These are phyloP conservation scores for Aspergillus novoparasiticus DNA, from an alignment of 2,329 filamentous ascomycete genomes.

Conservation along the genomic window DNA sequence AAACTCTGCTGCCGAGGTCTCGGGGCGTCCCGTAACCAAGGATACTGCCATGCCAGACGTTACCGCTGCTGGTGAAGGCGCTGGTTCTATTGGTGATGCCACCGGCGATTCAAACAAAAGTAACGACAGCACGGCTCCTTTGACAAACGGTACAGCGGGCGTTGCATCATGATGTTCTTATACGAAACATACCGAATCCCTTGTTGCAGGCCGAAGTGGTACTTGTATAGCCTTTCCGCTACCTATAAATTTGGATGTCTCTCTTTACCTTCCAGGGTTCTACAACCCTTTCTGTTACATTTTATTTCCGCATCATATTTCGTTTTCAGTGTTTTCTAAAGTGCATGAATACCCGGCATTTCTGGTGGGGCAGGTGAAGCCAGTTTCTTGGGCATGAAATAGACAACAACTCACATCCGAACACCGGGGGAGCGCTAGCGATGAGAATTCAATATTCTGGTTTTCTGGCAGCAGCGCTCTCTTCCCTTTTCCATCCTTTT, in stretches of 20 bases:
- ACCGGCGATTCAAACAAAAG: conserved; percentile 24
- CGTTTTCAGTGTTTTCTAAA: not conserved
- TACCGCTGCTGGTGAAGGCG: conserved; percentile 13
- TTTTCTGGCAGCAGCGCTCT: not conserved
- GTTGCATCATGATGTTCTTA: conserved; percentile 44
- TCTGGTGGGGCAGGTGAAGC: not conserved
- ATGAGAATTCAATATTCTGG: not conserved
- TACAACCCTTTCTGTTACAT: not conserved
- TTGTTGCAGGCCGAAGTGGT: not conserved
- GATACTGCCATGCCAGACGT: conserved; percentile 20
- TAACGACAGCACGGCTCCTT: conserved; percentile 43
- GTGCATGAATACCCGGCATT: conserved; percentile 3
- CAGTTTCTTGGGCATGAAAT: not conserved
- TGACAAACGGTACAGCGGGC: conserved; percentile 61
- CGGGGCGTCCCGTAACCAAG: conserved; percentile 12
- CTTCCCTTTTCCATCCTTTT: not conserved
- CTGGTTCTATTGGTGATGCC: conserved; percentile 4
- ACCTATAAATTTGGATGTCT: not conserved
- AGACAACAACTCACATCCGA: not conserved
- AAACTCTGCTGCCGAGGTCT: conserved; percentile 17
- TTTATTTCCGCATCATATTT: not conserved
- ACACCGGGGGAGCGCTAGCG: not conserved
- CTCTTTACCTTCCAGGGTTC: not conserved
- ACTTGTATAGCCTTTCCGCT: not conserved
- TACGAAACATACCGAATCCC: not conserved